phyloP scores from a whole-genome alignment of 768 basidiomycete species.

The Termitomyces sp. region DNA sequence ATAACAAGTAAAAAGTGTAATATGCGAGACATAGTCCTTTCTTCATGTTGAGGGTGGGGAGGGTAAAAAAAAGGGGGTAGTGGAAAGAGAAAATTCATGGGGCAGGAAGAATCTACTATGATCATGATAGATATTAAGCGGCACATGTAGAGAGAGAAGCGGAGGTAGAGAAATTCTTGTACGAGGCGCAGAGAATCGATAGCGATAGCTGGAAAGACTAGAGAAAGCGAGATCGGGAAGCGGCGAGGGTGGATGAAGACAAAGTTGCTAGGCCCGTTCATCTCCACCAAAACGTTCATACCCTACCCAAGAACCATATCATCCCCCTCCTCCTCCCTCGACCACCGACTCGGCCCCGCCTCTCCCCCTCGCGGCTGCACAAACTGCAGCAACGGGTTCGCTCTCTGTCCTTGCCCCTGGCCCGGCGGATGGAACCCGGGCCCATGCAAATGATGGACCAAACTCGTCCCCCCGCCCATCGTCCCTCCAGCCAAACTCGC shows the following conservation, averaged over 20 bases:
- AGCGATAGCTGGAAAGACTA: background rate
- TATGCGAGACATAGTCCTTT: too few relatives aligned
- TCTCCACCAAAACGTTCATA: background rate
- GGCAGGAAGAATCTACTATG: background rate
- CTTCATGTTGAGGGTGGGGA: too few relatives aligned
- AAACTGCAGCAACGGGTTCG: slow-evolving; percentile 5
- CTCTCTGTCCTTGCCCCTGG: background rate
- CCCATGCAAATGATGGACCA: slow-evolving; percentile 6
- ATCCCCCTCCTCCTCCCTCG: background rate
- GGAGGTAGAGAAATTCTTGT: background rate
- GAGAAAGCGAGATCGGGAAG: background rate
- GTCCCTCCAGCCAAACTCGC: slow-evolving; percentile 1
- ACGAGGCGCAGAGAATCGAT: background rate
- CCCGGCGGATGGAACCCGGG: slow-evolving; percentile 7
- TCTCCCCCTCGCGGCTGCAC: background rate
- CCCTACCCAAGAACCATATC: slow-evolving; percentile 15
- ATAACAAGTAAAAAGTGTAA: too few relatives aligned
- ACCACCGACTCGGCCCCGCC: slow-evolving; percentile 1
- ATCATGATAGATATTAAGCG: background rate
- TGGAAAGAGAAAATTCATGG: background rate
- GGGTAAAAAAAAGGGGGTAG: background rate
- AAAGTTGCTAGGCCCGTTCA: background rate
- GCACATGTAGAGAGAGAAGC: background rate
- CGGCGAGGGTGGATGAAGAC: background rate
- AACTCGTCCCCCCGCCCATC: background rate